A percentile compares a stretch with the other conserved stretches of the same genome.
phyloP scores from a whole-genome alignment of 345 rosid genomes.

The Murraya koenigii region DNA sequence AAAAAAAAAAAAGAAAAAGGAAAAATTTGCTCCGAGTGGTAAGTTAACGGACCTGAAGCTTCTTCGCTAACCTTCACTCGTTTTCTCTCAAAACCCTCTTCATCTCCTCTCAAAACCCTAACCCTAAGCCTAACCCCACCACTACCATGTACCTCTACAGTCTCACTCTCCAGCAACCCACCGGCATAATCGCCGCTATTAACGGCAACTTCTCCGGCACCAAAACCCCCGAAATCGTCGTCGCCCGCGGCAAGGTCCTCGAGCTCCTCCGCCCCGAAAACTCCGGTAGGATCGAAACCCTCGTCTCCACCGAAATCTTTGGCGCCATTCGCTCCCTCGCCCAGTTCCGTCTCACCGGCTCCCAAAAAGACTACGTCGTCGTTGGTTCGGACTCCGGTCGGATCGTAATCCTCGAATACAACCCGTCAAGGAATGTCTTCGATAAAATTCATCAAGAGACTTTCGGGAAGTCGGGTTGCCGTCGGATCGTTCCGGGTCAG shows the following conservation, averaged over 20 bases:
- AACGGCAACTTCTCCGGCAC: conserved; percentile 98
- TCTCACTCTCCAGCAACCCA: conserved; percentile 89
- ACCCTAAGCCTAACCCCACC: conserved; percentile 12
- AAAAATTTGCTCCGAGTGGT: too few relatives aligned
- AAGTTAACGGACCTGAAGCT: background rate
- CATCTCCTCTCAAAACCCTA: background rate
- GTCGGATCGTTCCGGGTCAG: conserved; percentile 96
- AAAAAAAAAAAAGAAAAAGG: too few relatives aligned
- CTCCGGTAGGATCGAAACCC: conserved; percentile 81
- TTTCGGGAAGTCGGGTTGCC: conserved; percentile 91
- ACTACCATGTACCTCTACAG: conserved; percentile 79
- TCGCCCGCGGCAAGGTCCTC: conserved; percentile 92
- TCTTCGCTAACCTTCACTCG: background rate
- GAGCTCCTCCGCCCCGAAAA: conserved; percentile 95
- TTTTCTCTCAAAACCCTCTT: background rate
- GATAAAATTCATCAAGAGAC: conserved; percentile 95
- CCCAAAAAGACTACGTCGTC: conserved; percentile 84
- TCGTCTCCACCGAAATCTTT: conserved; percentile 87
- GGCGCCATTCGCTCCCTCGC: conserved; percentile 89
- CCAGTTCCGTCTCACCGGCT: conserved; percentile 90
- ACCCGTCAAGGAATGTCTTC: conserved; percentile 78
- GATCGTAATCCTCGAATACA: conserved; percentile 86
- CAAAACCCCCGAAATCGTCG: conserved; percentile 82
- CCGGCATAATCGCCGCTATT: conserved; percentile 78
- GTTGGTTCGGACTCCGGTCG: conserved; percentile 99